These are phyloP conservation scores for Salix viminalis DNA, from an alignment of 345 rosid species.

Conservation along the genomic window DNA sequence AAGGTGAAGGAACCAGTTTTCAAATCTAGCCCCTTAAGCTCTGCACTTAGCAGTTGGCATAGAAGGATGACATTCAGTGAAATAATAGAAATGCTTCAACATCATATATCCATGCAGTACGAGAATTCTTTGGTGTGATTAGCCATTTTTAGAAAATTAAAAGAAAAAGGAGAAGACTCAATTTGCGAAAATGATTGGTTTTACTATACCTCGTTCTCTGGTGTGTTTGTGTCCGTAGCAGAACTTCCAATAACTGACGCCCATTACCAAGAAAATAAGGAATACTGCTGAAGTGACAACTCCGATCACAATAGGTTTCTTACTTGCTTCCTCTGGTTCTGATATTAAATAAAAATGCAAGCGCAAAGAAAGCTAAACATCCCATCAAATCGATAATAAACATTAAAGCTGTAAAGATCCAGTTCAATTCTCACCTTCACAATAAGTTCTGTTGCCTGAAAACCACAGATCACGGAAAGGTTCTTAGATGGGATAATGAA, in stretches of 20 bases:
- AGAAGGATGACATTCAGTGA: not conserved
- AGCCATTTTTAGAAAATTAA: not conserved
- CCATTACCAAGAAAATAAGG: not conserved
- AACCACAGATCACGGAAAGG: no score
- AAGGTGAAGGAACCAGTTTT: constrained; percentile 2
- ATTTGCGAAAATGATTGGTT: no score
- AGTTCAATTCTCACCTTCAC: no score
- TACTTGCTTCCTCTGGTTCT: not conserved
- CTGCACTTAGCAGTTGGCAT: not conserved
- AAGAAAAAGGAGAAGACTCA: no score
- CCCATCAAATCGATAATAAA: no score
- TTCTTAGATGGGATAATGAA: no score
- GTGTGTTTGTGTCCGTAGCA: not conserved
- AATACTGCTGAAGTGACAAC: constrained; percentile 3
- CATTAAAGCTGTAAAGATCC: no score
- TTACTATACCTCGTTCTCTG: constrained; percentile 9
- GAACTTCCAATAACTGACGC: constrained; percentile 20
- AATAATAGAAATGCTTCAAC: not conserved
- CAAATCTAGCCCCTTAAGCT: constrained; percentile 7
- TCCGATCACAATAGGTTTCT: constrained; percentile 8
- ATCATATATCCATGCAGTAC: no score
- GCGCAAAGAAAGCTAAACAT: no score
- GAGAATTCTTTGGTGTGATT: not conserved
- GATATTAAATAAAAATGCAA: not conserved
- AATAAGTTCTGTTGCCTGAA: no score